Evolutionary conservation across 176 grass and related monocot genomes (phyloP), one percentile per base, ranked within the genome.

Genomic region (Dendrocalamus sinicus): DNA sequence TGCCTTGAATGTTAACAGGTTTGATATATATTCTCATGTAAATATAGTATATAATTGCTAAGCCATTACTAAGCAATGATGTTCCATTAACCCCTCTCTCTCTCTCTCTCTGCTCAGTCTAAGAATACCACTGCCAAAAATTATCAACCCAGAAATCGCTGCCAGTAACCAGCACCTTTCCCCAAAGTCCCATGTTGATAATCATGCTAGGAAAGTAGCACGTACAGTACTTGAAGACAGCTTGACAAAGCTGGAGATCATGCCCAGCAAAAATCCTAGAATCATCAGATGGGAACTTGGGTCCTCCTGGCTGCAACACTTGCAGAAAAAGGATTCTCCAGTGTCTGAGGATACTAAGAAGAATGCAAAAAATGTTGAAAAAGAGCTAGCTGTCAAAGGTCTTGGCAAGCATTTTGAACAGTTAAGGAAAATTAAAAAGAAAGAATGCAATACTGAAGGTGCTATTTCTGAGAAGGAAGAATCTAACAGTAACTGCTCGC

Each of bases 1-100:
- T 92, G 90, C 94, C 77, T 88, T 99, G 45, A 99, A 99, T 83
- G 77, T 96, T 67, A 92, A 99, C 92, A 99, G 97, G 97, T 99
- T 88, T 83, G 57, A 72, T 62, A 84, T 52, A 41, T 88, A 58
- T 30, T 65, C 70, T 83, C 16, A 55, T 73, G 52, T 73, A 58
- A 74, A 62, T 35, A 66, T 52, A 52, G 13, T 52, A 52, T 70
- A 54, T 44, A 75, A 43, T 51, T 85, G 26, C 51, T 85, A 75
- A 80, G 16, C 44, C 22, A 79, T 54, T 45, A 57, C 37, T 75
- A 68, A 66, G 47, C 62, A 32, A 1, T 50, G 41, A 77, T 83
- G 54, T 67, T 84, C 41, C 23, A 75, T 62, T 86, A 69, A 92
- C 55, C 19, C 61, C 6, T 64, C 1, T 19, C 19, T 8, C 15